Conservation (phyloP, 2,329 filamentous ascomycete species). For the Aspergillus fructus region DNA sequence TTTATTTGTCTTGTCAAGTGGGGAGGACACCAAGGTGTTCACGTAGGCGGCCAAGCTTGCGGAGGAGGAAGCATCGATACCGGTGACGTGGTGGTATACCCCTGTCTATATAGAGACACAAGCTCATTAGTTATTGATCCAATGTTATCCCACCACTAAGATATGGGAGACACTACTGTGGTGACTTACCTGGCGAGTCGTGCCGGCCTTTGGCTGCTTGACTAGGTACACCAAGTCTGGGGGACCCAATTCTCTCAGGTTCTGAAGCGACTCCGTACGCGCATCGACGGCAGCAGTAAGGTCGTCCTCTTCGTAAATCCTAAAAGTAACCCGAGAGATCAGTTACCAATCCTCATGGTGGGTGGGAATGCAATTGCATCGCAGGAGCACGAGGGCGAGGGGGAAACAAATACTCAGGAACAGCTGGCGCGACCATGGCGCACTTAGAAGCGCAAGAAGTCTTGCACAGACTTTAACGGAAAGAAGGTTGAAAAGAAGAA, state of each 20-base stretch:
- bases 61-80: constrained; percentile 94
- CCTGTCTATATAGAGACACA: constrained; percentile 62
- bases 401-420: constrained; percentile 65
- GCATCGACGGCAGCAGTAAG: constrained; percentile 83
- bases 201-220: constrained; percentile 66
- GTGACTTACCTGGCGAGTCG: constrained; percentile 54
- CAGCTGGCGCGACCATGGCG: constrained; percentile 71
- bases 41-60: constrained; percentile 97
- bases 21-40: constrained; percentile 91
- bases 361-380: constrained; percentile 21
- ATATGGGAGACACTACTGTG: background rate
- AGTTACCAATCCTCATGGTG: constrained; percentile 16
- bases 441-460: constrained; percentile 23
- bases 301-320: constrained; percentile 89
- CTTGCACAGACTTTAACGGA: constrained; percentile 2
- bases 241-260: constrained; percentile 87
- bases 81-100: constrained; percentile 96
- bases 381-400: constrained; percentile 24
- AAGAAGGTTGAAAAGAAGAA: background rate
- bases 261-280: constrained; percentile 82
- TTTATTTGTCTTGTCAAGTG: constrained; percentile 80
- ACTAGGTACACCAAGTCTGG: constrained; percentile 94
- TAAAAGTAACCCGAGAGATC: constrained; percentile 40
- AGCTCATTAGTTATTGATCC: background rate
- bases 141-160: background rate